Evolutionary conservation across 2,329 filamentous ascomycete genomes (phyloP), one percentile per base, ranked within the genome.

Genomic region (Dactylellina haptotyla): DNA sequence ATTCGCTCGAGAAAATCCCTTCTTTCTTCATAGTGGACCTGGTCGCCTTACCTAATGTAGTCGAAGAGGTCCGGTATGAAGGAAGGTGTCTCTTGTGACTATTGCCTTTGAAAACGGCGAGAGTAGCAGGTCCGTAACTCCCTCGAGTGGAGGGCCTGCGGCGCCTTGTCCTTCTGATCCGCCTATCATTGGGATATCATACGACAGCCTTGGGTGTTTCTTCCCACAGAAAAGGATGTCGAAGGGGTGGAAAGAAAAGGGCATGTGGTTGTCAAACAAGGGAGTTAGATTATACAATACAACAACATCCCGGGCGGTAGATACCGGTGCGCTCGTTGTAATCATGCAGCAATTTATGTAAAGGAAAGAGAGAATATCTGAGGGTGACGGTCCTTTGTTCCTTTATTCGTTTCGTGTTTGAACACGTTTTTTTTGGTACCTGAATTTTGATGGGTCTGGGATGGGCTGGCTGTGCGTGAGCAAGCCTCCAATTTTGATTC

Each of bases 391-490:
- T 25, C 34, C 59, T 72, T 64, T 65, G 59, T 59, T 65, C 65
- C 50, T 57, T 62, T 62, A 70, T 72, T 72, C 67, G 67, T 72
- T 72, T 72, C 67, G 67, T 54, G 59, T 72, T 64, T 30, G 53
- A 65, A 72, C 66, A 72, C 66, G 66, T 72, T 64, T 71, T 64
- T 53, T 37, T 53, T 53, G 28, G 62, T 56, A 50, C 51, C 23
- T 41, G 37, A 57, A 34, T 37, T 16, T 25, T 4, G 18, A 23
- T 18, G 37, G 2, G 4, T 5, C 20, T 20, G 25, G 25, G 4
- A n/a, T 20, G 23, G 14, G 23, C 53, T 39, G 51, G 18, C 30
- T 43, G 53, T 53, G 48, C 28, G 51, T 56, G 53, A 43, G 53
- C 34, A 57, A 57, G 32, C 51, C 20, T 56, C 46, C 4, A 46